A percentile compares a stretch with the other conserved stretches of the same genome.
phyloP scores from a whole-genome alignment of 768 basidiomycete species.

The Amanita exitialis region DNA sequence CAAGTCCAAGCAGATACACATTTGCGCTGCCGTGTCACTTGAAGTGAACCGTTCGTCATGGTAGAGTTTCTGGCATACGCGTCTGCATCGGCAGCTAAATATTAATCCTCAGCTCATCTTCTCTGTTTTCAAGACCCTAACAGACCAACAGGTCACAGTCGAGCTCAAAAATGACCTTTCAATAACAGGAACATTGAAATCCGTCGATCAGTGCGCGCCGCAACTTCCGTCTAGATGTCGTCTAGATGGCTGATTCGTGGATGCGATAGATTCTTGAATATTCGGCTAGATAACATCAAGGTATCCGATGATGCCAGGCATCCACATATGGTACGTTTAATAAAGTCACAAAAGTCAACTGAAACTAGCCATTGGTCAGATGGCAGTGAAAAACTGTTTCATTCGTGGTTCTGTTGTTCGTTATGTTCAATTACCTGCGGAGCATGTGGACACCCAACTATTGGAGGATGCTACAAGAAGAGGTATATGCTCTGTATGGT shows the following conservation, averaged over 20 bases:
- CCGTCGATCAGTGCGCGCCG: slow-evolving; percentile 85
- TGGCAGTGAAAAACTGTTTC: slow-evolving; percentile 99
- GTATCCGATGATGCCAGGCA: slow-evolving; percentile 89
- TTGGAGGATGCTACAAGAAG: slow-evolving; percentile 94
- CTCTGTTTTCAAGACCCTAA: slow-evolving; percentile 98
- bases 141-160: slow-evolving; percentile 93
- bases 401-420: slow-evolving; percentile 97
- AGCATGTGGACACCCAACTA: slow-evolving; percentile 90
- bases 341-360: too few relatives aligned
- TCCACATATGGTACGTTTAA: slow-evolving; percentile 79
- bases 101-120: slow-evolving; percentile 62
- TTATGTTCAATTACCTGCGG: slow-evolving; percentile 90
- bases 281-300: slow-evolving; percentile 88
- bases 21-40: background rate
- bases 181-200: slow-evolving; percentile 92
- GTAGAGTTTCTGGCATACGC: background rate
- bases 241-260: slow-evolving; percentile 4
- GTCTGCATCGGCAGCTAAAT: background rate
- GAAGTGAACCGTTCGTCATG: slow-evolving; percentile 3
- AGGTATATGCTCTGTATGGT: slow-evolving; percentile 40
- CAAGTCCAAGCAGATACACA: background rate
- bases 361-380: slow-evolving; percentile 37
- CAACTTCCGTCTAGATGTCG: background rate
- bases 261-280: slow-evolving; percentile 75
- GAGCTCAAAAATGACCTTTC: slow-evolving; percentile 98